Evolutionary conservation across 1,284 basidiomycete species (phyloP).

Genomic region (Porogramme epimiltina): DNA sequence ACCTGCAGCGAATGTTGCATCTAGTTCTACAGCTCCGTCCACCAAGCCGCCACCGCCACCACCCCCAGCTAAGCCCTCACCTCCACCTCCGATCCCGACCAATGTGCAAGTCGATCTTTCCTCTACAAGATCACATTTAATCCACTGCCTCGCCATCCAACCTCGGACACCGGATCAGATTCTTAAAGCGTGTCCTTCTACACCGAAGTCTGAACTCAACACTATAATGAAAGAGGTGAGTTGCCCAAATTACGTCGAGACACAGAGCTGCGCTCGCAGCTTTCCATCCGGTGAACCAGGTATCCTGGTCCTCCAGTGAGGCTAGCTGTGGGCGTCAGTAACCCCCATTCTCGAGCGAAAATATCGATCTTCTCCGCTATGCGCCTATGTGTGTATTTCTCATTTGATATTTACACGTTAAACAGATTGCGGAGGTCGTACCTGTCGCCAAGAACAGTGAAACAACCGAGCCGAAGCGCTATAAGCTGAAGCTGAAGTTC

Average conservation of each 20-base stretch:
- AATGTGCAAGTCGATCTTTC: background rate
- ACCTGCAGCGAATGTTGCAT: conserved; percentile 2
- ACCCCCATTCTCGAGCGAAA: no score
- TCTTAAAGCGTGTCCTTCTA: conserved; percentile 19
- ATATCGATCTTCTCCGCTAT: no score
- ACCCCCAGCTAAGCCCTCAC: background rate
- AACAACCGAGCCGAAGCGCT: conserved; percentile 43
- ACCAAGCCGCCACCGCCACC: background rate
- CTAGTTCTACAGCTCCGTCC: background rate
- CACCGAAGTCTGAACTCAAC: conserved; percentile 18
- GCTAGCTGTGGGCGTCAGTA: no score
- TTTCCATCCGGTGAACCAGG: background rate
- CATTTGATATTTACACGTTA: conserved; percentile 1
- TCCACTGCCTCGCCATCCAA: conserved; percentile 55
- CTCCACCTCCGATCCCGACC: background rate
- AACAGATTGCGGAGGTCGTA: conserved; percentile 53
- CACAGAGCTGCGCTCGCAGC: no score
- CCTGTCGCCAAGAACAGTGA: conserved; percentile 36
- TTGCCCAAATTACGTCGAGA: no score
- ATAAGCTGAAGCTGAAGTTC: conserved; percentile 52
- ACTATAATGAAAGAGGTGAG: conserved; percentile 51
- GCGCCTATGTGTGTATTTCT: background rate
- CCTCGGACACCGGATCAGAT: conserved; percentile 44
- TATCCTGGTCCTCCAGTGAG: no score
- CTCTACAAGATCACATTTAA: conserved; percentile 41